These are phyloP conservation scores for Novymonas esmeraldas DNA, from an alignment of 208 protist species.

Conservation along the genomic window DNA sequence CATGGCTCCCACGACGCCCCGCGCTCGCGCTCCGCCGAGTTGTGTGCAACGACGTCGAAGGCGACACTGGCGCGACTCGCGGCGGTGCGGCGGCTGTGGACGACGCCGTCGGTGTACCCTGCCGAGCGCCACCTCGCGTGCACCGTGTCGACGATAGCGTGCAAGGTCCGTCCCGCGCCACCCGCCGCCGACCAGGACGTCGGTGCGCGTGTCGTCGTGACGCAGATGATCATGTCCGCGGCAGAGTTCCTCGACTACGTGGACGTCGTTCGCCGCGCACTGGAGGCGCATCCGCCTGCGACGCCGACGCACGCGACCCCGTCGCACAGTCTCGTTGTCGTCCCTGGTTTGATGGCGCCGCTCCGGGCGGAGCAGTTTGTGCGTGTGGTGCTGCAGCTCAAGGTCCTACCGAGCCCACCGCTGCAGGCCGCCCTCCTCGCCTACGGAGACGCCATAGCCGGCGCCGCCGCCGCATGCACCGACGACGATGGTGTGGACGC, in stretches of 20 bases:
- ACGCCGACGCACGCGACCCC: neutral
- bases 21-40: slow-evolving; percentile 3
- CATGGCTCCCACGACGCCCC: neutral
- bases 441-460: slow-evolving; percentile 23
- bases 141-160: neutral
- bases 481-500: neutral
- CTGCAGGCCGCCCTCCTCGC: slow-evolving; percentile 29
- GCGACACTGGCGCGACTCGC: slow-evolving; percentile 8
- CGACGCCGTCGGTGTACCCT: slow-evolving; percentile 19
- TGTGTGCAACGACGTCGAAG: neutral
- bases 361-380: slow-evolving; percentile 28
- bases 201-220: slow-evolving; percentile 32
- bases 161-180: neutral
- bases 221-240: slow-evolving; percentile 41
- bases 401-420: slow-evolving; percentile 31
- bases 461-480: too few species aligned
- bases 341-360: slow-evolving; percentile 38
- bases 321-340: slow-evolving; percentile 14
- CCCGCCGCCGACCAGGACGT: neutral
- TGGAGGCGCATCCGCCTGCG: too few species aligned
- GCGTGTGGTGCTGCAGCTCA: slow-evolving; percentile 27
- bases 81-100: slow-evolving; percentile 24
- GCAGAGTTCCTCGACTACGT: slow-evolving; percentile 36
- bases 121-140: slow-evolving; percentile 3
- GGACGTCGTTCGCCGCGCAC: slow-evolving; percentile 20